phyloP scores from a whole-genome alignment of 2,329 filamentous ascomycete genomes.

The Alternaria sp. region DNA sequence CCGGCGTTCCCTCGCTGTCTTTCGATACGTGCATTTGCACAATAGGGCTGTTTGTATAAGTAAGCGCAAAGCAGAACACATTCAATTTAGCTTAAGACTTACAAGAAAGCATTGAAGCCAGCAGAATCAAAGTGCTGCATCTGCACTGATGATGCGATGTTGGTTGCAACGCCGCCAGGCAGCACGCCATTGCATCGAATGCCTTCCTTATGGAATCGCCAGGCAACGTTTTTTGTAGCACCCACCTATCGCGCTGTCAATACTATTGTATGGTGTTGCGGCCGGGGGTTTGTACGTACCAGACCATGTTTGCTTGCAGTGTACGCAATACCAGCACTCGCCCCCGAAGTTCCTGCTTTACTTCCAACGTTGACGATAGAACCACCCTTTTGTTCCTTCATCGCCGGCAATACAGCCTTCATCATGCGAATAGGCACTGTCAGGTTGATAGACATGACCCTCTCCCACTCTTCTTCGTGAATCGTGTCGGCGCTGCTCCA shows the following conservation, averaged over 20 bases:
- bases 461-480: slow-evolving; percentile 53
- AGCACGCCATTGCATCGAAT: slow-evolving; percentile 60
- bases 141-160: slow-evolving; percentile 35
- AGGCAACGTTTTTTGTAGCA: slow-evolving; percentile 60
- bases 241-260: slow-evolving; percentile 43
- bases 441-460: slow-evolving; percentile 55
- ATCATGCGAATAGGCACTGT: slow-evolving; percentile 58
- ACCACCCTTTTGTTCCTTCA: slow-evolving; percentile 53
- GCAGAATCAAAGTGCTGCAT: slow-evolving; percentile 34
- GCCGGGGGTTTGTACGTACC: slow-evolving; percentile 32
- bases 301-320: slow-evolving; percentile 58
- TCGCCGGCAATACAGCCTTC: slow-evolving; percentile 54
- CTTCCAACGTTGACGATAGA: slow-evolving; percentile 55
- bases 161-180: slow-evolving; percentile 48
- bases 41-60: slow-evolving; percentile 27
- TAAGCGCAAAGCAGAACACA: not conserved
- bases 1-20: slow-evolving; percentile 32
- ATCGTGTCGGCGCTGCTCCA: slow-evolving; percentile 53
- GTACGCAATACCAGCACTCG: slow-evolving; percentile 56
- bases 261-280: accelerated
- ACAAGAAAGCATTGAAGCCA: slow-evolving; percentile 34
- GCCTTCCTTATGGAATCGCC: slow-evolving; percentile 56
- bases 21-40: slow-evolving; percentile 36
- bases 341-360: slow-evolving; percentile 48
- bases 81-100: not conserved